Percentiles rank a stretch among this genome's conserved stretches.
phyloP scores from a whole-genome alignment of 257 asterid genomes.

The Solanum sejunctum region DNA sequence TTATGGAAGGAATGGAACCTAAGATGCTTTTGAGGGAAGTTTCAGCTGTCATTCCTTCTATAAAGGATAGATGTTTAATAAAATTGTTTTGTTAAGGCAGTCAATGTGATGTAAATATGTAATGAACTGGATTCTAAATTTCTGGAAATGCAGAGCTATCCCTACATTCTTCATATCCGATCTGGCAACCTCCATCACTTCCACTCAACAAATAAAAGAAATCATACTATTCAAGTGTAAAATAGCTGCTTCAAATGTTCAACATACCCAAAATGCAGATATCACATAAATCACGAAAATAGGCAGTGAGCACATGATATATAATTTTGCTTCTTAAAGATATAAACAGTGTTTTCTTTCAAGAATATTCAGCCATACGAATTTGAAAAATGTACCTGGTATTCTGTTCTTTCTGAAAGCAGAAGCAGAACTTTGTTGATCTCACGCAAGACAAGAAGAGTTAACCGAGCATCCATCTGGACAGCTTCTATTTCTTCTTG shows the following conservation, averaged over 20 bases:
- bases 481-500: slow-evolving; percentile 96
- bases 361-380: background rate
- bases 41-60: background rate
- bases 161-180: background rate
- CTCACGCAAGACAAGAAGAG: slow-evolving; percentile 79
- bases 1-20: background rate
- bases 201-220: background rate
- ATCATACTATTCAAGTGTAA: background rate
- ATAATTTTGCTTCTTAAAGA: background rate
- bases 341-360: background rate
- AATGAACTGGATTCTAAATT: background rate
- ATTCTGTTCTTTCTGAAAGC: slow-evolving; percentile 80
- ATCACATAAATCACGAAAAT: background rate
- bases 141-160: background rate
- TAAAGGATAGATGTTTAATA: background rate
- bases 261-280: background rate
- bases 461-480: slow-evolving; percentile 73
- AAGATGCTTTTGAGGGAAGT: background rate
- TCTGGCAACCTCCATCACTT: background rate
- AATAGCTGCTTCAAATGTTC: background rate
- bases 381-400: slow-evolving; percentile 37
- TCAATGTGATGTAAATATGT: background rate
- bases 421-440: slow-evolving; percentile 73
- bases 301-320: background rate
- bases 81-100: background rate